Evolutionary conservation across 129 eudicot species (phyloP).

Genomic region (Centaurea solstitialis): DNA sequence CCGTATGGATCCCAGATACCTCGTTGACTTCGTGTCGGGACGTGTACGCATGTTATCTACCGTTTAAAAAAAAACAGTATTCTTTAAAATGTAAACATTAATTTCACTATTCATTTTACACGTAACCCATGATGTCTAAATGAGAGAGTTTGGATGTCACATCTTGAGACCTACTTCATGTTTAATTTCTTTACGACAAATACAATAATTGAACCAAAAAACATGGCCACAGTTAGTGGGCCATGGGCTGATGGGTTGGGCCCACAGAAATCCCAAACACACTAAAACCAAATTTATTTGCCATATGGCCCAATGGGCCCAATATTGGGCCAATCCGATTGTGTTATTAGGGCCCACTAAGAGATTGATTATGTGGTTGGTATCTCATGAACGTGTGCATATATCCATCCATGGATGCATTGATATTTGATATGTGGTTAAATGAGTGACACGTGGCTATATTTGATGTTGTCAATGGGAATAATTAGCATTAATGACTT

Average conservation of each 20-base stretch:
- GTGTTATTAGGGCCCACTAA: not conserved
- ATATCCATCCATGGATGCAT: conserved; percentile 22
- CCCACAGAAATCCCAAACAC: conserved; percentile 8
- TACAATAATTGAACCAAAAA: not conserved
- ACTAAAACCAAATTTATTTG: conserved; percentile 17
- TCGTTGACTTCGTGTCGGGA: no score
- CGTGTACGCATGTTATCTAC: no score
- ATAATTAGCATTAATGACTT: not conserved
- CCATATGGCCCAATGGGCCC: conserved; percentile 2
- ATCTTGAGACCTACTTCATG: conserved; percentile 1
- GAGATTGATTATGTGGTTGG: conserved; percentile 11
- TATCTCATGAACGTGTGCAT: conserved; percentile 29
- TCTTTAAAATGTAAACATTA: no score
- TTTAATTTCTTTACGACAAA: not conserved
- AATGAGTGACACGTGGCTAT: conserved; percentile 13
- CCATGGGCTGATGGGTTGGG: conserved; percentile 28
- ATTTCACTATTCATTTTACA: not conserved
- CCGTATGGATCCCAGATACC: no score
- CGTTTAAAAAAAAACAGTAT: no score
- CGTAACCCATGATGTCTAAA: conserved; percentile 11
- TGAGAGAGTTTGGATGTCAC: conserved; percentile 10
- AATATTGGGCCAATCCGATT: conserved; percentile 8
- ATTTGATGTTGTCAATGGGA: not conserved
- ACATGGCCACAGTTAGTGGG: conserved; percentile 11
- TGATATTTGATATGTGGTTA: conserved; percentile 9